These are phyloP conservation scores for Cystobasidiopsis lactophilus DNA, from an alignment of 768 basidiomycete species.

Conservation along the genomic window DNA sequence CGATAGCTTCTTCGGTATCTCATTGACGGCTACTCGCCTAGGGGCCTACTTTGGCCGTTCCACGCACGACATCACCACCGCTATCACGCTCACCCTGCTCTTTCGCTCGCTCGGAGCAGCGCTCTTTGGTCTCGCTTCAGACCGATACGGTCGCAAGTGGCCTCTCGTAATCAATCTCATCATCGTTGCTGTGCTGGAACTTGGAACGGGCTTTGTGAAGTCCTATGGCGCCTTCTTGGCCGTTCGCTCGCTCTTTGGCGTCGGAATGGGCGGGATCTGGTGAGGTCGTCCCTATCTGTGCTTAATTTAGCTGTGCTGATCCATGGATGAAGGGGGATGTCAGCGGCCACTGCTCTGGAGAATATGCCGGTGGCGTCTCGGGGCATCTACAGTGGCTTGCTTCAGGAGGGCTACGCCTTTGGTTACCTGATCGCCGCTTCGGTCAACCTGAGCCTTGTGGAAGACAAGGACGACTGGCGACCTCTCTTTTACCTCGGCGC, in stretches of 20 bases:
- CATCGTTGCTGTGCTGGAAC: conserved; percentile 37
- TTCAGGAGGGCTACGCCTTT: conserved; percentile 73
- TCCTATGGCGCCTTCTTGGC: conserved; percentile 59
- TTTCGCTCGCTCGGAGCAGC: conserved; percentile 30
- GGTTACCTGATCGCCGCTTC: conserved; percentile 66
- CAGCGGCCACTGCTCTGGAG: conserved; percentile 62
- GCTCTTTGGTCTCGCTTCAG: conserved; percentile 63
- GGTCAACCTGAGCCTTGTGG: conserved; percentile 43
- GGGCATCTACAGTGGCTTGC: conserved; percentile 55
- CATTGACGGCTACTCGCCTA: too few relatives aligned
- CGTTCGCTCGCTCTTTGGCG: conserved; percentile 53
- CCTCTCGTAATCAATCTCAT: conserved; percentile 57
- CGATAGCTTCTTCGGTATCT: too few relatives aligned
- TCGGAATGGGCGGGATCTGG: conserved; percentile 44
- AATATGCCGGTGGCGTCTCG: conserved; percentile 39
- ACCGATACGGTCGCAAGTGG: conserved; percentile 85
- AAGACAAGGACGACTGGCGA: conserved; percentile 39
- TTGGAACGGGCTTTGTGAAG: conserved; percentile 35
- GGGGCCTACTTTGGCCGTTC: conserved; percentile 20
- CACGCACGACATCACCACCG: conserved; percentile 44
- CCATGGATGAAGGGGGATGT: conserved; percentile 26
- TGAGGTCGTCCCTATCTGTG: conserved; percentile 26
- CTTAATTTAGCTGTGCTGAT: neutral
- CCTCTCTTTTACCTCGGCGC: conserved; percentile 58
- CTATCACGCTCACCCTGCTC: conserved; percentile 75